These are phyloP conservation scores for Penicillium sp. DNA, from an alignment of 2,329 filamentous ascomycete species.

Conservation along the genomic window DNA sequence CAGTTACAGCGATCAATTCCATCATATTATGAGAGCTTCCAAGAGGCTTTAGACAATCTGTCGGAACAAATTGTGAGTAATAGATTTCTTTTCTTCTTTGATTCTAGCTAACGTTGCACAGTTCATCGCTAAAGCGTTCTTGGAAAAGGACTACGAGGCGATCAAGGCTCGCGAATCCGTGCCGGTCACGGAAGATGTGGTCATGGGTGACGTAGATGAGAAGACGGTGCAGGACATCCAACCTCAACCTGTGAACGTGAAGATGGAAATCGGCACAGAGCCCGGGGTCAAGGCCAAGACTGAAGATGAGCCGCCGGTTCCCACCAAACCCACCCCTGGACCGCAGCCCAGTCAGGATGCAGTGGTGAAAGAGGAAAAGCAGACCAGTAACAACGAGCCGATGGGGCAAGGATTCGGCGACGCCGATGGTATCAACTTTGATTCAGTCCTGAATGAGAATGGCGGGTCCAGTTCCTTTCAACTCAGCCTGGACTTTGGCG, in stretches of 20 bases:
- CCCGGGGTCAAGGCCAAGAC: slow-evolving; percentile 18
- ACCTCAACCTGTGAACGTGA: slow-evolving; percentile 13
- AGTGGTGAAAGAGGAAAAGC: slow-evolving; percentile 25
- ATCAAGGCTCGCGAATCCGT: slow-evolving; percentile 33
- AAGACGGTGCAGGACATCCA: slow-evolving; percentile 15
- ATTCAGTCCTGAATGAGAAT: slow-evolving; percentile 40
- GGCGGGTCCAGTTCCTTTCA: slow-evolving; percentile 37
- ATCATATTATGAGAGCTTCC: slow-evolving; percentile 40
- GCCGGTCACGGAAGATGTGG: slow-evolving; percentile 30
- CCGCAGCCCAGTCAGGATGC: slow-evolving; percentile 14
- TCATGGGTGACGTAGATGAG: slow-evolving; percentile 28
- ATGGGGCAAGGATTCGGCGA: slow-evolving; percentile 26
- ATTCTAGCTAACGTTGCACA: slow-evolving; percentile 18
- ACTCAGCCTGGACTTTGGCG: slow-evolving; percentile 42
- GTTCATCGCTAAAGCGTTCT: slow-evolving; percentile 46
- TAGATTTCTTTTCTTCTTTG: background rate
- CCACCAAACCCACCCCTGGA: slow-evolving; percentile 10
- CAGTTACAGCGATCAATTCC: slow-evolving; percentile 42
- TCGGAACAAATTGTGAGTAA: slow-evolving; percentile 45
- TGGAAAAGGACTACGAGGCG: slow-evolving; percentile 44
- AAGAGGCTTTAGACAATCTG: slow-evolving; percentile 40
- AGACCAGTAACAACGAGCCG: slow-evolving; percentile 13
- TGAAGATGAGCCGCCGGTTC: slow-evolving; percentile 16
- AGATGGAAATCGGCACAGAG: slow-evolving; percentile 17
- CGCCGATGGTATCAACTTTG: slow-evolving; percentile 42